These are phyloP conservation scores for Prosopis cineraria DNA, from an alignment of 306 rosid genomes.

Conservation along the genomic window DNA sequence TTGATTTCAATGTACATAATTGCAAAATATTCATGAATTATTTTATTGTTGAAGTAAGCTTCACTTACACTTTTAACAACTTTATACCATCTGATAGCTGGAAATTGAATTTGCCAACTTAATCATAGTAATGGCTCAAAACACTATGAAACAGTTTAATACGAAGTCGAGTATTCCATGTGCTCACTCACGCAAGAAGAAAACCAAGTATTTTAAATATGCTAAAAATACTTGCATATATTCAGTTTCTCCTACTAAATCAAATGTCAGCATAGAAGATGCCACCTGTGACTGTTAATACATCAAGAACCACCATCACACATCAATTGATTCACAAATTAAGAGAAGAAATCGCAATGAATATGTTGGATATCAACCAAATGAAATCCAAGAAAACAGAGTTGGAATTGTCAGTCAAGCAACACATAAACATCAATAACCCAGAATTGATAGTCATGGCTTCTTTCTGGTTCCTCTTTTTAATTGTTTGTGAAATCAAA, in stretches of 20 bases:
- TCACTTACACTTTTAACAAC: neutral
- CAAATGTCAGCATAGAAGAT: neutral
- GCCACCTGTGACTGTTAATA: neutral
- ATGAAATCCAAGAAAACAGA: neutral
- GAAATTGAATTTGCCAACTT: neutral
- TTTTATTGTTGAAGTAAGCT: neutral
- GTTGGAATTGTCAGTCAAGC: neutral
- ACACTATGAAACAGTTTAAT: neutral
- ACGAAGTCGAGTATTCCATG: neutral
- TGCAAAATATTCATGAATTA: neutral
- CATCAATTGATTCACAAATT: neutral
- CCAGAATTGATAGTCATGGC: neutral
- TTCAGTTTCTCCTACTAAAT: constrained; percentile 14
- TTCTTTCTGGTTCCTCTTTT: neutral
- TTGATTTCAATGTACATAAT: neutral
- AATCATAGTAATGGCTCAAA: neutral
- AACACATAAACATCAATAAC: neutral
- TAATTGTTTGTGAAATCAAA: neutral
- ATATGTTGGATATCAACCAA: neutral
- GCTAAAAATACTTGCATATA: neutral
- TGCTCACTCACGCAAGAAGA: neutral
- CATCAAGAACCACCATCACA: neutral
- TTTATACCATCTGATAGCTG: neutral
- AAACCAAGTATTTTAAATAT: neutral
- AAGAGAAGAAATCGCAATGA: neutral